Conservation (phyloP, 768 basidiomycete species). For the Boletales sp. region DNA sequence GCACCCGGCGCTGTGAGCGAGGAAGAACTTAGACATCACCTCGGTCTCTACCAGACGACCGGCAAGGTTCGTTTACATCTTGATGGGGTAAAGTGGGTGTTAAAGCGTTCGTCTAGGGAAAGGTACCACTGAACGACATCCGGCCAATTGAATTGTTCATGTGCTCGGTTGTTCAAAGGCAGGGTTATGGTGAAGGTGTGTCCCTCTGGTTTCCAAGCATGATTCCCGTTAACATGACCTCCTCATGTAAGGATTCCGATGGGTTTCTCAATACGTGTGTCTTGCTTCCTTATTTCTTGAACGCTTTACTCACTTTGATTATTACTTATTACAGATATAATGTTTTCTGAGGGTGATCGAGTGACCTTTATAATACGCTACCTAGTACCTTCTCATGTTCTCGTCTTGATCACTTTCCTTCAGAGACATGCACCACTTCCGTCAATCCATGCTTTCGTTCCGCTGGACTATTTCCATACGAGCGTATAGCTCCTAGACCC, state of each 20-base stretch:
- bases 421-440: slow-evolving; percentile 9
- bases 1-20: slow-evolving; percentile 97
- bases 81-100: neutral
- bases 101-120: slow-evolving; percentile 59
- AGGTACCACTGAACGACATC: slow-evolving; percentile 94
- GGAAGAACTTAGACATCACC: slow-evolving; percentile 92
- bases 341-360: slow-evolving; percentile 1
- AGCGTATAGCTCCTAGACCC: slow-evolving; percentile 21
- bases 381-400: slow-evolving; percentile 21
- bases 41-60: slow-evolving; percentile 98
- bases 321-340: slow-evolving; percentile 22
- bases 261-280: slow-evolving; percentile 95
- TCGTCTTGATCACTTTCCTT: slow-evolving; percentile 10
- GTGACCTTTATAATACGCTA: slow-evolving; percentile 18
- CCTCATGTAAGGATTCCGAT: slow-evolving; percentile 69
- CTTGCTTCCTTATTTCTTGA: neutral
- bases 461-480: slow-evolving; percentile 5
- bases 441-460: slow-evolving; percentile 16
- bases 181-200: slow-evolving; percentile 95
- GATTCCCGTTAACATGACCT: slow-evolving; percentile 3
- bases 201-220: neutral
- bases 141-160: slow-evolving; percentile 99
- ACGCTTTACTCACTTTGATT: slow-evolving; percentile 2
- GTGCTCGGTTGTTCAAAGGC: slow-evolving; percentile 99
- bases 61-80: slow-evolving; percentile 69